Evolutionary conservation across 1,284 basidiomycete genomes (phyloP).

Genomic region (Ustilago sp.): DNA sequence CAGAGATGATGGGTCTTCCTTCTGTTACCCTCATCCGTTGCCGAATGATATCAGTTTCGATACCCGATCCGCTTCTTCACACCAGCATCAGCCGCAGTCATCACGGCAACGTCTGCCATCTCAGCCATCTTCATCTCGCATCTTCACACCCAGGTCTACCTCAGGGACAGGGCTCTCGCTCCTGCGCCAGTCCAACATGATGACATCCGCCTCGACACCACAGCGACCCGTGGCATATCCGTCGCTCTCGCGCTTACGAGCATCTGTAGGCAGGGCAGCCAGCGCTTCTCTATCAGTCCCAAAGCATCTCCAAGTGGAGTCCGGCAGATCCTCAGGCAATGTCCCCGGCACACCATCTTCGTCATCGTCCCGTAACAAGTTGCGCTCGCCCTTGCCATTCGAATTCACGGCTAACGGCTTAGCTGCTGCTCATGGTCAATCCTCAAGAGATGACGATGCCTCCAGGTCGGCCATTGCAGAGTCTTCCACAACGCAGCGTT

Average conservation of each 20-base stretch:
- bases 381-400: conserved; percentile 39
- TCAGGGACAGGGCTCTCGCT: conserved; percentile 34
- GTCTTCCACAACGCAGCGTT: conserved; percentile 33
- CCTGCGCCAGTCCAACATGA: conserved; percentile 22
- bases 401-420: conserved; percentile 31
- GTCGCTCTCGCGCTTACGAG: conserved; percentile 42
- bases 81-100: conserved; percentile 14
- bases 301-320: conserved; percentile 21
- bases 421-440: conserved; percentile 32
- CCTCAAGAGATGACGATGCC: conserved; percentile 39
- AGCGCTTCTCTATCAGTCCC: conserved; percentile 34
- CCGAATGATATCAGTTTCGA: conserved; percentile 49
- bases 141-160: conserved; percentile 40
- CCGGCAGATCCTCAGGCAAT: conserved; percentile 30
- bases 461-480: conserved; percentile 25
- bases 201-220: conserved; percentile 30
- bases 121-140: conserved; percentile 29
- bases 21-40: conserved; percentile 30
- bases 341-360: conserved; percentile 36
- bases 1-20: conserved; percentile 38
- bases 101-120: conserved; percentile 23
- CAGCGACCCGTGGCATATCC: conserved; percentile 46
- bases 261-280: conserved; percentile 31
- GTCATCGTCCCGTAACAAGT: conserved; percentile 44
- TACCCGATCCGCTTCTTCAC: conserved; percentile 27